These are phyloP conservation scores for Rhodotorula kratochvilovae DNA, from an alignment of 768 basidiomycete species.

Conservation along the genomic window DNA sequence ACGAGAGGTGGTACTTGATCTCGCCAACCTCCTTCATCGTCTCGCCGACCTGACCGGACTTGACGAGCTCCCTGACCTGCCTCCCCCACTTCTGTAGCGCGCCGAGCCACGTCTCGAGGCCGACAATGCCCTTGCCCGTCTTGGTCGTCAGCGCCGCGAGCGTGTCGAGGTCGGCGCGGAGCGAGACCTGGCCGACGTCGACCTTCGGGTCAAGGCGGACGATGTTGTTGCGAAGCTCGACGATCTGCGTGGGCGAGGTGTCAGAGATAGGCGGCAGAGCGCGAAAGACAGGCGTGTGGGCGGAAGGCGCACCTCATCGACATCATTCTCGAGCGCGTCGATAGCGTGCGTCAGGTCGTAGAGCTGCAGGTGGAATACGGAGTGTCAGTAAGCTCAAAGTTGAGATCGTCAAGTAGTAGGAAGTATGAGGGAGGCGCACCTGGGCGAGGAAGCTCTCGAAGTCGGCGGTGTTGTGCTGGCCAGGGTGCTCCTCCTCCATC, in stretches of 20 bases:
- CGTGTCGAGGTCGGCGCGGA: slow-evolving; percentile 23
- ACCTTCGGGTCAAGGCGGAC: slow-evolving; percentile 16
- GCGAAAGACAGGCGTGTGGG: no score
- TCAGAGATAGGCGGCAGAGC: neutral
- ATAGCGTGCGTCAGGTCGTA: slow-evolving; percentile 37
- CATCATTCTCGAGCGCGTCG: slow-evolving; percentile 35
- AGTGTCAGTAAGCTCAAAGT: neutral
- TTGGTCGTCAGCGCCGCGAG: slow-evolving; percentile 28
- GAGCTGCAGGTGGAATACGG: neutral
- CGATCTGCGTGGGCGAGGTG: neutral
- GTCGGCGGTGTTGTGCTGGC: neutral
- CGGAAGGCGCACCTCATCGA: slow-evolving; percentile 13
- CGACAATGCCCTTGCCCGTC: slow-evolving; percentile 24
- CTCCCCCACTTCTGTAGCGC: slow-evolving; percentile 17
- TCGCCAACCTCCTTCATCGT: slow-evolving; percentile 30
- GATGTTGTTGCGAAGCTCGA: slow-evolving; percentile 24
- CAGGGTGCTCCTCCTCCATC: neutral
- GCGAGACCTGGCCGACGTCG: slow-evolving; percentile 24
- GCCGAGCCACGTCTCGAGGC: slow-evolving; percentile 29
- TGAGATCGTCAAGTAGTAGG: no score
- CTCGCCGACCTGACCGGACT: slow-evolving; percentile 9
- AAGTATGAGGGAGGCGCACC: neutral
- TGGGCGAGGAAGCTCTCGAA: slow-evolving; percentile 29
- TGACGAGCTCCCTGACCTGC: slow-evolving; percentile 18
- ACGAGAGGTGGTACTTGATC: slow-evolving; percentile 27